A percentile compares a stretch with the other conserved stretches of the same genome.
Evolutionary conservation across 2,329 filamentous ascomycete genomes (phyloP).

Genomic region (Nigrograna mackinnonii): DNA sequence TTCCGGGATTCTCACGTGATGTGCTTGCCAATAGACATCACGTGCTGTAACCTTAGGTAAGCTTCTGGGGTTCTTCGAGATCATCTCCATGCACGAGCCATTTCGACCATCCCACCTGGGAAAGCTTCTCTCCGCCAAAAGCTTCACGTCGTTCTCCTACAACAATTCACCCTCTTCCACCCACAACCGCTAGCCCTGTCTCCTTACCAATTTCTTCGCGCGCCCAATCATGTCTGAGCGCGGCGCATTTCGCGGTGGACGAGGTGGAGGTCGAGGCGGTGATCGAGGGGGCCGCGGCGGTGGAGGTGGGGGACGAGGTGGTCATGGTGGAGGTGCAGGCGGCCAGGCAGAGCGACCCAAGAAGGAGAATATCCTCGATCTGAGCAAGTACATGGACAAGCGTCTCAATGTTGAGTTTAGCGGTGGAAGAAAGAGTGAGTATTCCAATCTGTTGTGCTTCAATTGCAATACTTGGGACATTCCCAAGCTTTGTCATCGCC

Average conservation of each 20-base stretch:
- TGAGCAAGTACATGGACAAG: constrained; percentile 97
- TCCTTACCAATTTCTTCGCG: constrained; percentile 14
- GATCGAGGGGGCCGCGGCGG: constrained; percentile 34
- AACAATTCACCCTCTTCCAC: not conserved
- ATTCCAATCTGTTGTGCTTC: constrained; percentile 8
- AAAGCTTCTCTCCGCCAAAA: not conserved
- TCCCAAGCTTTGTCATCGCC: too few species aligned
- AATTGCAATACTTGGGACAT: constrained; percentile 1
- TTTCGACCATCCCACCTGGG: too few species aligned
- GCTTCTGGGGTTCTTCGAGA: too few species aligned
- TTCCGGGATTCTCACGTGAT: too few species aligned
- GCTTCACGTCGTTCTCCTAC: not conserved
- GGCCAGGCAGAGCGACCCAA: constrained; percentile 71
- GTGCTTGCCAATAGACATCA: too few species aligned
- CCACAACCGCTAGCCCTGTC: too few species aligned
- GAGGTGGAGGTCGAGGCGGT: constrained; percentile 46
- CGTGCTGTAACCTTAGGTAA: too few species aligned
- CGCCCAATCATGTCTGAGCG: constrained; percentile 56
- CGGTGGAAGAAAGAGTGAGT: constrained; percentile 83
- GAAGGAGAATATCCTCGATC: constrained; percentile 97
- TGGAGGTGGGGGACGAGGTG: constrained; percentile 26
- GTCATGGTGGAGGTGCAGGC: constrained; percentile 15
- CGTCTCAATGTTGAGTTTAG: constrained; percentile 95
- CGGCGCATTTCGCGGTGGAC: constrained; percentile 49
- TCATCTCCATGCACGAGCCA: too few species aligned